These are phyloP conservation scores for Suillus americanus DNA, from an alignment of 768 basidiomycete species.

Conservation along the genomic window DNA sequence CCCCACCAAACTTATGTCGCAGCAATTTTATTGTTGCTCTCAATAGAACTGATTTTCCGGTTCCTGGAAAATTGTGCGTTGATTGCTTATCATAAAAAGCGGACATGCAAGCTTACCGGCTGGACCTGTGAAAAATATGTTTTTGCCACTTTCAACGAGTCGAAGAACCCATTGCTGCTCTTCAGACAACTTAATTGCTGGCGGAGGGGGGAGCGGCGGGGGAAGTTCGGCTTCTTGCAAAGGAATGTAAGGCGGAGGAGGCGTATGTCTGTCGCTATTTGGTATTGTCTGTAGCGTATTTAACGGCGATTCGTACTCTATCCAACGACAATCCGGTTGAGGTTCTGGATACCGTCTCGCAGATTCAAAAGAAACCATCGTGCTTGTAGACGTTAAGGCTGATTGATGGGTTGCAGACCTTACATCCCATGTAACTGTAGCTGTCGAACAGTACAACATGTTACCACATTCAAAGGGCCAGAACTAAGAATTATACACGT, in stretches of 20 bases:
- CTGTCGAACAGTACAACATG: not conserved
- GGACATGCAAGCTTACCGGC: constrained; percentile 47
- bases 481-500: constrained; percentile 21
- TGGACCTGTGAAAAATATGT: constrained; percentile 74
- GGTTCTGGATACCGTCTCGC: not conserved
- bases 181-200: constrained; percentile 26
- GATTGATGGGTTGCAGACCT: not conserved
- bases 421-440: not conserved
- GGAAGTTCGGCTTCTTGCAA: constrained; percentile 1
- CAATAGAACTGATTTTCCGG: constrained; percentile 72
- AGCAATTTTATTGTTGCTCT: constrained; percentile 54
- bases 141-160: constrained; percentile 51
- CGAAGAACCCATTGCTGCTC: constrained; percentile 44
- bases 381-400: constrained; percentile 7
- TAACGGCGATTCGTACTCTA: not conserved
- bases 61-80: constrained; percentile 36
- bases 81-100: not conserved
- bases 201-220: constrained; percentile 8
- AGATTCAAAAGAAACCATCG: not conserved
- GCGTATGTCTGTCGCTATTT: not conserved
- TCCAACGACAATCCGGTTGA: not conserved
- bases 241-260: not conserved
- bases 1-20: constrained; percentile 27
- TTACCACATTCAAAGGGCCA: not conserved
- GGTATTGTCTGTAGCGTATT: not conserved